phyloP scores from a whole-genome alignment of 768 basidiomycete species.

The Coprinellus aureogranulatus region DNA sequence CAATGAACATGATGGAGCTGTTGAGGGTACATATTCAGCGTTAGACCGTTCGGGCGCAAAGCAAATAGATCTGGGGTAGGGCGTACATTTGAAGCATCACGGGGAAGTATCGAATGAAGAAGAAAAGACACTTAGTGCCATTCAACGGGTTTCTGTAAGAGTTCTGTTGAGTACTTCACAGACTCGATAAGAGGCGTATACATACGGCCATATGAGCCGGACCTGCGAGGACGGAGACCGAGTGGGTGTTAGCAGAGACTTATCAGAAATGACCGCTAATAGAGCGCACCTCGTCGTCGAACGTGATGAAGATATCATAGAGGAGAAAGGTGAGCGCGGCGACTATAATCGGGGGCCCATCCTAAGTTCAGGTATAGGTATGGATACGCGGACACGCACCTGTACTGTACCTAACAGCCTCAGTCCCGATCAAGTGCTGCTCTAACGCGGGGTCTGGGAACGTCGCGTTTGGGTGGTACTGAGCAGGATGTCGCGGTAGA shows the following conservation, averaged over 20 bases:
- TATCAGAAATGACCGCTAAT: neutral
- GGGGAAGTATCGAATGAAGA: constrained; percentile 37
- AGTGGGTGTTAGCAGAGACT: too few relatives aligned
- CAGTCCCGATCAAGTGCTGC: constrained; percentile 21
- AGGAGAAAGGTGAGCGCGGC: constrained; percentile 36
- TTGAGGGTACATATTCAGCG: too few relatives aligned
- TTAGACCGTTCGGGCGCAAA: neutral
- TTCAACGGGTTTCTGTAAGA: constrained; percentile 22
- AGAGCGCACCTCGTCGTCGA: constrained; percentile 36
- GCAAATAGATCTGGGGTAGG: too few relatives aligned
- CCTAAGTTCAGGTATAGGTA: neutral
- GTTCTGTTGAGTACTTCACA: neutral
- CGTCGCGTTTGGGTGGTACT: constrained; percentile 16
- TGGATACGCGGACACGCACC: neutral
- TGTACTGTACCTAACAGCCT: neutral
- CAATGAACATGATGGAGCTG: constrained; percentile 36
- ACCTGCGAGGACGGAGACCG: too few relatives aligned
- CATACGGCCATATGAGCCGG: constrained; percentile 41
- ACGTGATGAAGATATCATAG: constrained; percentile 42
- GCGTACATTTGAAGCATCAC: constrained; percentile 36
- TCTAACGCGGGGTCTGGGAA: constrained; percentile 27
- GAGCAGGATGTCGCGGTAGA: neutral
- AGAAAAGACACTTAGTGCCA: constrained; percentile 35
- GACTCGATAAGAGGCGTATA: neutral
- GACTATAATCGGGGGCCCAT: constrained; percentile 18